These are phyloP conservation scores for Globisporangium echinulatum DNA, from an alignment of 352 stramenopile species.

Conservation along the genomic window DNA sequence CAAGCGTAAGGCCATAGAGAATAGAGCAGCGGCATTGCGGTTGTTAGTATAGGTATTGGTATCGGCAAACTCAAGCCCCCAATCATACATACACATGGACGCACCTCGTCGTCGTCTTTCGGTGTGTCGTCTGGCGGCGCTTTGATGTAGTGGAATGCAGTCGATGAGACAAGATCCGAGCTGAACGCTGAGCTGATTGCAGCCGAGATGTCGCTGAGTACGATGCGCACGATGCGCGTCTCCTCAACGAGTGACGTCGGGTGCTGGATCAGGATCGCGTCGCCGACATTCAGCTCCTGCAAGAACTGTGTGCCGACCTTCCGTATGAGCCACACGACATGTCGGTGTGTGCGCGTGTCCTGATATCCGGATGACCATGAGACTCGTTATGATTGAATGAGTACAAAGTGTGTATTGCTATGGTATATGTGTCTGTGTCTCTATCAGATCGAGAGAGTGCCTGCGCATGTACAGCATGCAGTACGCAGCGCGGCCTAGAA, in stretches of 20 bases:
- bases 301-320: slow-evolving; percentile 79
- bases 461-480: too few species aligned
- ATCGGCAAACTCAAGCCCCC: too few species aligned
- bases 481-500: background rate
- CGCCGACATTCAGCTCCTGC: slow-evolving; percentile 67
- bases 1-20: too few species aligned
- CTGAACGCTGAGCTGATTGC: slow-evolving; percentile 84
- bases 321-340: slow-evolving; percentile 45
- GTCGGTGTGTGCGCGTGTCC: too few species aligned
- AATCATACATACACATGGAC: too few species aligned
- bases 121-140: slow-evolving; percentile 60
- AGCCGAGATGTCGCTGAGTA: slow-evolving; percentile 84
- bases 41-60: too few species aligned
- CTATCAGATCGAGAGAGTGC: too few species aligned
- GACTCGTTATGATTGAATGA: background rate
- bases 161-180: slow-evolving; percentile 85
- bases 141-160: slow-evolving; percentile 85
- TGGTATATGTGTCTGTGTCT: background rate
- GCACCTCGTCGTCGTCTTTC: slow-evolving; percentile 31
- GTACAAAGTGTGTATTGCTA: too few species aligned
- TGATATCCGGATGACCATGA: too few species aligned
- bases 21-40: too few species aligned
- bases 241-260: slow-evolving; percentile 82
- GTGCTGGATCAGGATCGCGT: slow-evolving; percentile 86
- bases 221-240: slow-evolving; percentile 86